Conservation (phyloP, 495 filamentous ascomycete genomes). For the Evernia prunastri region DNA sequence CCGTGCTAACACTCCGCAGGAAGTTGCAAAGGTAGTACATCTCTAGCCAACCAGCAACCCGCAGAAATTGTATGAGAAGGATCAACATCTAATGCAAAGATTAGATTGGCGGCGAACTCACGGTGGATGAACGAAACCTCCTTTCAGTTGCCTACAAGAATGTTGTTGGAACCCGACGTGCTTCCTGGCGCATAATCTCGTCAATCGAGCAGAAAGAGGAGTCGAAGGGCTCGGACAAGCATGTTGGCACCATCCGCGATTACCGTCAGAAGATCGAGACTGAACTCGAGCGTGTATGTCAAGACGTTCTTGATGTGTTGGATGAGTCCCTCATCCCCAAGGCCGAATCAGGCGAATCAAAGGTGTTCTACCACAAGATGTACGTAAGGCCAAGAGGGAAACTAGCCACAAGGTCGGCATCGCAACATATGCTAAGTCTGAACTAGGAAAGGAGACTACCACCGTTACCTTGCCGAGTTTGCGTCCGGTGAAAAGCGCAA, state of each 20-base stretch:
- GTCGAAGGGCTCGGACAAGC: constrained; percentile 97
- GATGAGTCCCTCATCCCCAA: constrained; percentile 95
- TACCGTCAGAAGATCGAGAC: constrained; percentile 99
- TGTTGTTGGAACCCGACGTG: constrained; percentile 96
- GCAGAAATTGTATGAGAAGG: not conserved
- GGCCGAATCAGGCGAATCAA: constrained; percentile 96
- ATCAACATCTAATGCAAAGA: constrained; percentile 22
- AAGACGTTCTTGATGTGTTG: constrained; percentile 95
- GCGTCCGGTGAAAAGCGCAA: constrained; percentile 99
- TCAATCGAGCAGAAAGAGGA: constrained; percentile 99
- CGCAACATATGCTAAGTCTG: constrained; percentile 7
- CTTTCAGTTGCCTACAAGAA: constrained; percentile 99
- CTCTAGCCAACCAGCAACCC: not conserved
- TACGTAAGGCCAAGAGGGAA: constrained; percentile 41
- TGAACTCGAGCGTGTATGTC: constrained; percentile 96
- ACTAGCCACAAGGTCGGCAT: not conserved
- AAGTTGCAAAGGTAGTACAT: constrained; percentile 78
- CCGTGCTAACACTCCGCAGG: constrained; percentile 33
- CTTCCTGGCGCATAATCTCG: constrained; percentile 99
- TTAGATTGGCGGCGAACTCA: constrained; percentile 87
- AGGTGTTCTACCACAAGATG: constrained; percentile 99
- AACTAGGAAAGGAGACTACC: constrained; percentile 97
- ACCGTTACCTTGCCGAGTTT: constrained; percentile 99
- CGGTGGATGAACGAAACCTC: constrained; percentile 98
- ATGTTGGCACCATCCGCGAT: constrained; percentile 89